Evolutionary conservation across 2,329 filamentous ascomycete species (phyloP).

Genomic region (Xylariaceae sp.): DNA sequence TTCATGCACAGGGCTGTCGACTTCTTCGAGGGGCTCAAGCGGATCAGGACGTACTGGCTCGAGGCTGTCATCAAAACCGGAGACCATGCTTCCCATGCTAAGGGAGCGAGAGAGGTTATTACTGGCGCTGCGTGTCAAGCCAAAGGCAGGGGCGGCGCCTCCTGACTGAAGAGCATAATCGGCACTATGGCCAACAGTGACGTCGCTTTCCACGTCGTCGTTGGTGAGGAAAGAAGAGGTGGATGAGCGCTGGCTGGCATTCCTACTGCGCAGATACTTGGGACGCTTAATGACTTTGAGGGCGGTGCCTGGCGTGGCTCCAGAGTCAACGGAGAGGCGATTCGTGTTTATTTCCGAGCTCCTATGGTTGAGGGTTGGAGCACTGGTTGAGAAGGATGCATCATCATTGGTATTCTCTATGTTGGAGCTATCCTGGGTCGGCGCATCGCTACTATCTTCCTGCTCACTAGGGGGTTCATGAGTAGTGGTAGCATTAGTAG

Average conservation of each 20-base stretch:
- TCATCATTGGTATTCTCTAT: conserved; percentile 46
- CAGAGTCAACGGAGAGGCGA: conserved; percentile 49
- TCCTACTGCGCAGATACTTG: conserved; percentile 64
- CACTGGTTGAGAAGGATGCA: conserved; percentile 35
- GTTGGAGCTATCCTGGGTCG: conserved; percentile 35
- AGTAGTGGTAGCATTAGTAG: conserved; percentile 41
- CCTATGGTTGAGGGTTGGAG: conserved; percentile 41
- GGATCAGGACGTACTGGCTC: conserved; percentile 53
- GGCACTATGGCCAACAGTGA: conserved; percentile 69
- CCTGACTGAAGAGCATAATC: conserved; percentile 87
- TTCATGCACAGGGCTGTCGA: conserved; percentile 46
- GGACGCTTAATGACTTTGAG: conserved; percentile 57
- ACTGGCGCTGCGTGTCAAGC: conserved; percentile 57
- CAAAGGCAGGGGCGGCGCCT: conserved; percentile 69
- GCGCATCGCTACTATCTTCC: conserved; percentile 26
- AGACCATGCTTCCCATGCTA: conserved; percentile 89
- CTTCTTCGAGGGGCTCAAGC: conserved; percentile 58
- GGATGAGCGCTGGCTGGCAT: conserved; percentile 65
- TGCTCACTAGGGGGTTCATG: conserved; percentile 28
- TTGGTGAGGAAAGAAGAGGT: conserved; percentile 65
- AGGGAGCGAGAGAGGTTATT: conserved; percentile 74
- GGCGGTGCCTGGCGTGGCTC: conserved; percentile 54
- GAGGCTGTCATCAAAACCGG: conserved; percentile 68
- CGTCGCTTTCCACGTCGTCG: conserved; percentile 74
- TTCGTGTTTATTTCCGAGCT: conserved; percentile 44